Evolutionary conservation across 495 filamentous ascomycete genomes (phyloP).

Genomic region (Neurospora terricola): DNA sequence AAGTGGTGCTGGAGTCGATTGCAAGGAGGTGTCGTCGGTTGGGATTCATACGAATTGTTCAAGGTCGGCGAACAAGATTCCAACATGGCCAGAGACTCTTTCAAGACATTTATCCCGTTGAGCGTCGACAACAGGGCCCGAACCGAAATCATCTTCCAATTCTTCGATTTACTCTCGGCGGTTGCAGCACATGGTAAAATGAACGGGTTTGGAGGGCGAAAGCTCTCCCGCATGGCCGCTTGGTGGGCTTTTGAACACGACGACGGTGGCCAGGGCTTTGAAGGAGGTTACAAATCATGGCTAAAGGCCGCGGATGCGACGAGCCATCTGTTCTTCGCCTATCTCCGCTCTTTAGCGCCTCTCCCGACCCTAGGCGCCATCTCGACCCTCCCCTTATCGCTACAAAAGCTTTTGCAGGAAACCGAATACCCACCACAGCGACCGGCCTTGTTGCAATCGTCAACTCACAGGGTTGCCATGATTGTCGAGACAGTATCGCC

Average conservation of each 20-base stretch:
- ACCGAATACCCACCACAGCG: constrained; percentile 90
- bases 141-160: constrained; percentile 84
- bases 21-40: constrained; percentile 84
- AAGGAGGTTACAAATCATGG: constrained; percentile 89
- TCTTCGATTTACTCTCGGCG: constrained; percentile 88
- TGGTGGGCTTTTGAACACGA: constrained; percentile 98
- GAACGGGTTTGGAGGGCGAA: constrained; percentile 88
- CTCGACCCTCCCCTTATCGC: constrained; percentile 73
- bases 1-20: constrained; percentile 99
- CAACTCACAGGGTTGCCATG: constrained; percentile 87
- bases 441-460: constrained; percentile 64
- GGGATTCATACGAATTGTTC: constrained; percentile 96
- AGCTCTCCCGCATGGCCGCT: constrained; percentile 87
- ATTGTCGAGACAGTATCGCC: constrained; percentile 93
- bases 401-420: constrained; percentile 81
- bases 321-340: constrained; percentile 95
- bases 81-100: constrained; percentile 81
- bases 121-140: constrained; percentile 84
- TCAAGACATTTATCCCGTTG: constrained; percentile 91
- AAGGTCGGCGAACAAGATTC: constrained; percentile 93
- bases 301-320: constrained; percentile 78
- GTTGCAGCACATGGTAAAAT: constrained; percentile 72
- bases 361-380: constrained; percentile 66
- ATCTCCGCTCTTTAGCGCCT: constrained; percentile 80
- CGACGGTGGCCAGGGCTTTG: constrained; percentile 84